phyloP scores from a whole-genome alignment of 495 filamentous ascomycete genomes.

The Penicillium robsamsonii region DNA sequence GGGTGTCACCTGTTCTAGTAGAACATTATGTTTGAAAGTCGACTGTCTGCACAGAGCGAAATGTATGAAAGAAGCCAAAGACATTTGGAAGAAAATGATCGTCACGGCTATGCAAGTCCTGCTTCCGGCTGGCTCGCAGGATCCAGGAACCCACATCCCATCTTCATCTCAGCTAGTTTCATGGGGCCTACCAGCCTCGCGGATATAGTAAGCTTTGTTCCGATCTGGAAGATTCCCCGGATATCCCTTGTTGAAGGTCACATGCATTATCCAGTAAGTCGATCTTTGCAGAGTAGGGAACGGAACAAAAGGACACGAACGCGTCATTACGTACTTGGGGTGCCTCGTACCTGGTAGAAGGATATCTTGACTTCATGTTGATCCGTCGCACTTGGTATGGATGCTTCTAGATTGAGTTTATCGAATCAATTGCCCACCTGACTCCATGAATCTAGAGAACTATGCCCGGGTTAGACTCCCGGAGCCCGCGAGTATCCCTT shows the following conservation, averaged over 20 bases:
- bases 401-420: conserved; percentile 19
- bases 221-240: conserved; percentile 11
- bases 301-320: neutral
- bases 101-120: conserved; percentile 26
- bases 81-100: conserved; percentile 15
- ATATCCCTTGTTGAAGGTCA: conserved; percentile 17
- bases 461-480: conserved; percentile 21
- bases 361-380: conserved; percentile 2
- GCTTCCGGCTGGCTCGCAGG: conserved; percentile 23
- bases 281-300: conserved; percentile 6
- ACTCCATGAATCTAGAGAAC: conserved; percentile 21
- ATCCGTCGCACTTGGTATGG: conserved; percentile 3
- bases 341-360: neutral
- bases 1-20: conserved; percentile 4
- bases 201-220: conserved; percentile 7
- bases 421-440: conserved; percentile 23
- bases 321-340: neutral
- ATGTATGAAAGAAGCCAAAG: conserved; percentile 4
- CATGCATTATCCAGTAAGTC: conserved; percentile 5
- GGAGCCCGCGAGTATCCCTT: conserved; percentile 25
- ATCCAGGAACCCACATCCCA: conserved; percentile 14
- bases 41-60: neutral
- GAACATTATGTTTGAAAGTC: conserved; percentile 1
- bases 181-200: neutral
- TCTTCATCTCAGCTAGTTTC: conserved; percentile 15